Evolutionary conservation across 1,139 yeast species (phyloP).

Genomic region (Meyerozyma guilliermondii): DNA sequence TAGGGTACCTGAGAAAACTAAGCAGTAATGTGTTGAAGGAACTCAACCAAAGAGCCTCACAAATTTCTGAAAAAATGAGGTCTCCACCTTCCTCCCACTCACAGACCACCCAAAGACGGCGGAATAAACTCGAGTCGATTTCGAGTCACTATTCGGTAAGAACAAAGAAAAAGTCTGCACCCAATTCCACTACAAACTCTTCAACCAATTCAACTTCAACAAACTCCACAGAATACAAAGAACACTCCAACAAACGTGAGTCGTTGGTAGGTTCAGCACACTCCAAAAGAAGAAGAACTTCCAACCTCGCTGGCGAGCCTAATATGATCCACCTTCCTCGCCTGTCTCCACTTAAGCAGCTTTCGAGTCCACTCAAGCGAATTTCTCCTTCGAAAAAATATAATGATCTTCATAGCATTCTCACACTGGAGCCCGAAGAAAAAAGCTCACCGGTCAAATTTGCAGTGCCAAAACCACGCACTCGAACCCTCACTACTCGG

Average conservation of each 20-base stretch:
- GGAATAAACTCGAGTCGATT: constrained; percentile 40
- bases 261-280: not conserved
- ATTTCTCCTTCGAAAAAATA: constrained; percentile 13
- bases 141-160: constrained; percentile 32
- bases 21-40: constrained; percentile 40
- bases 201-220: too few relatives aligned
- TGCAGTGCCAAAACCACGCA: constrained; percentile 14
- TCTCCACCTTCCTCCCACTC: constrained; percentile 18
- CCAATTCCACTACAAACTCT: not conserved
- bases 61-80: constrained; percentile 19
- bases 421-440: constrained; percentile 1
- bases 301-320: constrained; percentile 1
- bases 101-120: constrained; percentile 29
- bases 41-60: constrained; percentile 30
- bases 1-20: constrained; percentile 37
- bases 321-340: not conserved
- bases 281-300: not conserved
- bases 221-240: not conserved
- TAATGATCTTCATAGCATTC: constrained; percentile 10
- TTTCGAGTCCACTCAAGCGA: not conserved
- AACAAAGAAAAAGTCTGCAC: not conserved
- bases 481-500: constrained; percentile 13
- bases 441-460: constrained; percentile 15
- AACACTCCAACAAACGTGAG: not conserved
- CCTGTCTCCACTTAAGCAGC: not conserved